Evolutionary conservation across 805 yeast species (phyloP).

Genomic region (Metschnikowia lachancei): DNA sequence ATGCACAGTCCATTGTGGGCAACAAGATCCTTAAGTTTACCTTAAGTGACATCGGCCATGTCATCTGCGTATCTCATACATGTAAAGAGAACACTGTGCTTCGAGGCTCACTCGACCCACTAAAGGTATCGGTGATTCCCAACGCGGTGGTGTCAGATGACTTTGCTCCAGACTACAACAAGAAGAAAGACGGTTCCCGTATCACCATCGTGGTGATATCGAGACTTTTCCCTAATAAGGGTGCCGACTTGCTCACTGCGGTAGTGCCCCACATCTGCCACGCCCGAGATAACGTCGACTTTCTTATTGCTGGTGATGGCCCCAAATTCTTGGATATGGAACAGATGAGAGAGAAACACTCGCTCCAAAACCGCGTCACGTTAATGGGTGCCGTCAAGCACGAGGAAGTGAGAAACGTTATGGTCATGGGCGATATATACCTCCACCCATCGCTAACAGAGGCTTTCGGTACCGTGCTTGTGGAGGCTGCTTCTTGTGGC

Average conservation of each 20-base stretch:
- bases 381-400: conserved; percentile 86
- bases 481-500: conserved; percentile 97
- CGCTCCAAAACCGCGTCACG: conserved; percentile 83
- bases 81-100: conserved; percentile 94
- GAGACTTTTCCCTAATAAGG: conserved; percentile 91
- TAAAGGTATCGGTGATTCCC: conserved; percentile 83
- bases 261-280: conserved; percentile 81
- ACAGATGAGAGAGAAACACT: conserved; percentile 87
- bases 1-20: conserved; percentile 76
- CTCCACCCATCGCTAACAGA: conserved; percentile 92
- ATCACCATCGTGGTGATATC: conserved; percentile 90
- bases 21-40: conserved; percentile 85
- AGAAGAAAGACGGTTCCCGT: conserved; percentile 4
- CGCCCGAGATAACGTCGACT: conserved; percentile 59
- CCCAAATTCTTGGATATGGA: conserved; percentile 92
- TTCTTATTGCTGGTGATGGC: conserved; percentile 94
- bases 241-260: conserved; percentile 83
- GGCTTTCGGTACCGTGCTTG: conserved; percentile 95
- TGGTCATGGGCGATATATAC: conserved; percentile 92
- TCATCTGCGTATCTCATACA: conserved; percentile 94
- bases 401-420: conserved; percentile 87
- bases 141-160: conserved; percentile 89
- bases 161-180: conserved; percentile 52
- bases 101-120: conserved; percentile 78
- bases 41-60: conserved; percentile 81